phyloP scores from a whole-genome alignment of 169 alveolate species.

The Plasmodium malariae region DNA sequence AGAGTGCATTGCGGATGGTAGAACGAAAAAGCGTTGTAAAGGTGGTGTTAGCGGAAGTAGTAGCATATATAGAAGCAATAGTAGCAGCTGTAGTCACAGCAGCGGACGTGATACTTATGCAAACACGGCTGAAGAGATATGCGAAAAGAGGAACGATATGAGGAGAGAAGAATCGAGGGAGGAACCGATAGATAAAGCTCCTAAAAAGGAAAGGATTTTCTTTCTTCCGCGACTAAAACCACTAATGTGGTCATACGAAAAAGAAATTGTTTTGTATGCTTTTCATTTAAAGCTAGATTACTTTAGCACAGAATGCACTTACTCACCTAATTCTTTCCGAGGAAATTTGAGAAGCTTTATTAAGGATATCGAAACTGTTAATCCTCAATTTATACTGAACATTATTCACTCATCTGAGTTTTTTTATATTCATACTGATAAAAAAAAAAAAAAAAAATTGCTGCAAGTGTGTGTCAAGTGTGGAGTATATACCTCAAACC shows the following conservation, averaged over 20 bases:
- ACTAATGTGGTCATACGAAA: conserved; percentile 95
- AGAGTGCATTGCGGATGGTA: no score
- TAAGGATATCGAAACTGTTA: conserved; percentile 91
- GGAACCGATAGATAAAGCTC: no score
- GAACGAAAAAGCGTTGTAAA: no score
- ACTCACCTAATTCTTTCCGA: conserved; percentile 97
- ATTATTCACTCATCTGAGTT: conserved; percentile 80
- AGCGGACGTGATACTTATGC: no score
- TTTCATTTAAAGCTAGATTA: conserved; percentile 94
- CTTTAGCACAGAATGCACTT: conserved; percentile 98
- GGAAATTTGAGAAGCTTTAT: conserved; percentile 96
- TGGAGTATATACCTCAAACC: conserved; percentile 73
- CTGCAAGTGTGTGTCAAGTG: conserved; percentile 32
- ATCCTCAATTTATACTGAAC: conserved; percentile 81
- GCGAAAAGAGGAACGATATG: no score
- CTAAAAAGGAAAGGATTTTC: no score
- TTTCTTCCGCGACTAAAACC: conserved; percentile 95
- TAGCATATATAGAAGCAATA: no score
- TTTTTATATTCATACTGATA: conserved; percentile 72
- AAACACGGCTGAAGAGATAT: no score
- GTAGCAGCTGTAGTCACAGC: no score
- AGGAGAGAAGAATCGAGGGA: no score
- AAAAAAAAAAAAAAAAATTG: conserved; percentile 40
- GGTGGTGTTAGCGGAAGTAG: no score
- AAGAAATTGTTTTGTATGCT: conserved; percentile 98